Evolutionary conservation across 2,329 filamentous ascomycete species (phyloP).

Genomic region (Talaromyces sp.): DNA sequence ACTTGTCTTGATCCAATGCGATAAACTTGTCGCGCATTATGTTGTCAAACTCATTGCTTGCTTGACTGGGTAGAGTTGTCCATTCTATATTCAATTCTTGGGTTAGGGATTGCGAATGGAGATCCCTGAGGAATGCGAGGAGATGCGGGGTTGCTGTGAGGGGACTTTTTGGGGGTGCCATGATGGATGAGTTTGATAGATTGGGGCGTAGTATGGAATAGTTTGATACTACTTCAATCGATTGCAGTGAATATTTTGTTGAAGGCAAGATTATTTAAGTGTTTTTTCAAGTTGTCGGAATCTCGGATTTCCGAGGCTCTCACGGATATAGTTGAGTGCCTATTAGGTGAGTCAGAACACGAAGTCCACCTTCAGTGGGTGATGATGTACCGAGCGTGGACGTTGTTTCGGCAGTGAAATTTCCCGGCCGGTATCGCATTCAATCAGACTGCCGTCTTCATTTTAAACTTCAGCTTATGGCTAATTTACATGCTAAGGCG

Average conservation of each 20-base stretch:
- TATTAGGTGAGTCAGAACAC: background rate
- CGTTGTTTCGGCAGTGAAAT: no score
- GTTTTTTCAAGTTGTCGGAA: no score
- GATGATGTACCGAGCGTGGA: no score
- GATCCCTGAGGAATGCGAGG: slow-evolving; percentile 30
- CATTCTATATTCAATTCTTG: slow-evolving; percentile 33
- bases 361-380: background rate
- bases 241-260: no score
- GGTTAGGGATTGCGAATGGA: slow-evolving; percentile 35
- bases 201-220: background rate
- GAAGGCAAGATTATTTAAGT: no score
- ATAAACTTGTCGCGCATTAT: slow-evolving; percentile 61
- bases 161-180: slow-evolving; percentile 19
- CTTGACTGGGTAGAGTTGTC: slow-evolving; percentile 23
- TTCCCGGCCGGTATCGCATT: no score
- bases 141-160: slow-evolving; percentile 15
- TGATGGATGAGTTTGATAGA: slow-evolving; percentile 1
- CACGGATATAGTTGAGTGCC: no score
- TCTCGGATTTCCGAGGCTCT: background rate
- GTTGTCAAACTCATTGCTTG: slow-evolving; percentile 33
- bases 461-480: no score
- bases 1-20: slow-evolving; percentile 62
- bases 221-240: no score
- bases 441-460: no score
- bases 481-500: no score